Percentiles rank a stretch among this genome's conserved stretches.
Evolutionary conservation across 2,329 filamentous ascomycete genomes (phyloP).

Genomic region (Hirsutella rhossiliensis): DNA sequence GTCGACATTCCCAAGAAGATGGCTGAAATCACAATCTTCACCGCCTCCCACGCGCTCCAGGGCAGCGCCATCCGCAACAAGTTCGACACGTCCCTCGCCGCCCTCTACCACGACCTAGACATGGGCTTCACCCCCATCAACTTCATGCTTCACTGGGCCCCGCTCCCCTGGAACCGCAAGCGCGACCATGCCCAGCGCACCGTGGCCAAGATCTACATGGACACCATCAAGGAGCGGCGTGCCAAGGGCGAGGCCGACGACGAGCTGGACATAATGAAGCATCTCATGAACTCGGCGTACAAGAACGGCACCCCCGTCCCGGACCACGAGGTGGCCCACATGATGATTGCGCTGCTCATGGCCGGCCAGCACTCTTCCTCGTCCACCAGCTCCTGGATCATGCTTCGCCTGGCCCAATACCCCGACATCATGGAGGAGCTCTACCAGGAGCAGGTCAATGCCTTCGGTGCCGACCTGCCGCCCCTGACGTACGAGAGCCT

Average conservation of each 20-base stretch:
- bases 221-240: constrained; percentile 66
- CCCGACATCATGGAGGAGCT: constrained; percentile 72
- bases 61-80: constrained; percentile 70
- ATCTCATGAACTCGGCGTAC: constrained; percentile 75
- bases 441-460: constrained; percentile 66
- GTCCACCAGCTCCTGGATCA: constrained; percentile 74
- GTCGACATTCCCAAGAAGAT: constrained; percentile 64
- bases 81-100: constrained; percentile 70
- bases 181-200: constrained; percentile 71
- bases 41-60: constrained; percentile 74
- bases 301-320: constrained; percentile 72
- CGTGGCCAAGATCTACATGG: constrained; percentile 70
- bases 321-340: constrained; percentile 76
- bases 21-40: constrained; percentile 83
- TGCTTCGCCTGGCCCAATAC: constrained; percentile 65
- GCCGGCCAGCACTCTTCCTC: constrained; percentile 84
- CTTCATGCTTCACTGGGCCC: constrained; percentile 81
- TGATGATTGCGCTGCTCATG: constrained; percentile 92
- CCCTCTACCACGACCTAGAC: constrained; percentile 79
- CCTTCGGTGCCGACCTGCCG: constrained; percentile 63
- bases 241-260: constrained; percentile 35
- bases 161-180: constrained; percentile 76
- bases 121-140: constrained; percentile 85
- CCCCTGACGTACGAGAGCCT: constrained; percentile 67
- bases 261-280: constrained; percentile 73